Evolutionary conservation across 108 stramenopile genomes (phyloP), one percentile per base, ranked within the genome.

Genomic region (Epipyxis sp.): DNA sequence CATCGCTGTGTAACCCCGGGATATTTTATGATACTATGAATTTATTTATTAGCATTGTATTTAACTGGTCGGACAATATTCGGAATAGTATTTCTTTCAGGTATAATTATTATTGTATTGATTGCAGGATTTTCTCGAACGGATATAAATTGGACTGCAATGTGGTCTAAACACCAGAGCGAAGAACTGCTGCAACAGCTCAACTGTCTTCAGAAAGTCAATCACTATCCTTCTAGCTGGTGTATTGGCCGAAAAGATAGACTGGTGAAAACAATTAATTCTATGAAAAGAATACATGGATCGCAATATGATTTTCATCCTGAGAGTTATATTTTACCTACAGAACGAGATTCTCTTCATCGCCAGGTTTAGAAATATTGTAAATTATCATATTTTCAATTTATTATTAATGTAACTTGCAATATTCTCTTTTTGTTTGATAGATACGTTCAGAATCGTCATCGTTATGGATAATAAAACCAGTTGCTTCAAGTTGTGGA

Each of bases 211-310:
- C 87, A 90, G 76, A 87, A 87, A 41, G 83, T 86, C 27, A 90
- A 90, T 57, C 89, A 90, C 59, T 88, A 86, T 40, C 86, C 89
- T 1, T 86, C 84, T 20, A 71, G 77, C 29, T 89, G 89, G 88
- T 82, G 83, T 69, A 82, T 90, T 20, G 89, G 89, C 0, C 59
- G 89, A 20, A 90, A 90, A 58, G 89, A 90, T 69, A 46, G 89
- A 27, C 84, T 89, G 32, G 59, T 80, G 78, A 58, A 84, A 42
- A 83, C 82, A 39, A 68, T 85, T 30, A 82, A 79, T 44, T 40
- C 57, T 40, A 80, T 32, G 83, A 69, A 79, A 79, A 29, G 78
- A 57, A 37, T 46, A 0, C 41, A 62, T 0, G 30, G 35, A n/a
- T 37, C 59, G 16, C 46, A 40, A 16, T 80, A 79, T 10, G 74